Evolutionary conservation across 2,329 filamentous ascomycete genomes (phyloP).

Genomic region (Cordyceps javanica): DNA sequence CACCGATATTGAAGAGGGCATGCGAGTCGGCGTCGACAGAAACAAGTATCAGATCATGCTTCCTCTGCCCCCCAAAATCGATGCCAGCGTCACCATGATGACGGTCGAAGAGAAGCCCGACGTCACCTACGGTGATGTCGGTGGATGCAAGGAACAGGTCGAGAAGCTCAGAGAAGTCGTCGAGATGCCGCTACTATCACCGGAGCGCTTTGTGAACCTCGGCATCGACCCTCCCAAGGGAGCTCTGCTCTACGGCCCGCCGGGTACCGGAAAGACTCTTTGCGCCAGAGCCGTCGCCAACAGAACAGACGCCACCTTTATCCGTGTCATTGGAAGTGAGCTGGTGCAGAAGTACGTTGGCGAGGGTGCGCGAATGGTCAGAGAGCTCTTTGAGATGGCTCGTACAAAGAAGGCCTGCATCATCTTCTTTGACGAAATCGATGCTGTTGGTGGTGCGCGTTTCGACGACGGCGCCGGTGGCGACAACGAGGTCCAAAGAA

Average conservation of each 20-base stretch:
- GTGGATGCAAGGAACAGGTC: conserved; percentile 98
- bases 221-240: conserved; percentile 98
- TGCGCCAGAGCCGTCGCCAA: conserved; percentile 97
- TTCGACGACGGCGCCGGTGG: conserved; percentile 96
- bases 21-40: conserved; percentile 95
- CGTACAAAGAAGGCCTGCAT: conserved; percentile 99
- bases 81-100: conserved; percentile 99
- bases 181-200: conserved; percentile 94
- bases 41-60: conserved; percentile 99
- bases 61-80: conserved; percentile 94
- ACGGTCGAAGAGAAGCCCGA: conserved; percentile 99
- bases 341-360: conserved; percentile 98
- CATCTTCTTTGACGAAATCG: conserved; percentile 95
- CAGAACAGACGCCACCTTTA: conserved; percentile 96
- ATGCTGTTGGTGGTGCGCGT: conserved; percentile 89
- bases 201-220: conserved; percentile 96
- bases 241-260: conserved; percentile 90
- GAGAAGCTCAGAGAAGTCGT: conserved; percentile 98
- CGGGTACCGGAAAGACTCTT: conserved; percentile 97
- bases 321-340: conserved; percentile 95
- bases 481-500: conserved; percentile 96
- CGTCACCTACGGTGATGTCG: conserved; percentile 97
- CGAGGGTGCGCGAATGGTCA: conserved; percentile 96
- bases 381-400: conserved; percentile 98
- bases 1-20: conserved; percentile 98